phyloP scores from a whole-genome alignment of 352 stramenopile species.

The Phytophthora pluvialis region DNA sequence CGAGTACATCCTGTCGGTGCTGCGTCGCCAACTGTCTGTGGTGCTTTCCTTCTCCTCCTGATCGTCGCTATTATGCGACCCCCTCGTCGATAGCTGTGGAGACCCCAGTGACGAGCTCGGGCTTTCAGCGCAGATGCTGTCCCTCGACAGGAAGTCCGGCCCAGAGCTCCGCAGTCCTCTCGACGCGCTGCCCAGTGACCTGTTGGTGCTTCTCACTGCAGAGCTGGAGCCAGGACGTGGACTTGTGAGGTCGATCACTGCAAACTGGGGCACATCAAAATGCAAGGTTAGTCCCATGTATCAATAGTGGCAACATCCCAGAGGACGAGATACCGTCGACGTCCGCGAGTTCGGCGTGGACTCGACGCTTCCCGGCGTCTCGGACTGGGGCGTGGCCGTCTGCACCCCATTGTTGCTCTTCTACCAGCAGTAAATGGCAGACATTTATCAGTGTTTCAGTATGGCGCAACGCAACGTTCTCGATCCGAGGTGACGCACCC shows the following conservation, averaged over 20 bases:
- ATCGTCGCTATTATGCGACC: conserved; percentile 16
- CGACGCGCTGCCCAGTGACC: conserved; percentile 9
- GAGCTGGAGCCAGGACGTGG: conserved; percentile 18
- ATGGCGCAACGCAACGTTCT: not conserved
- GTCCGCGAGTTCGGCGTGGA: conserved; percentile 20
- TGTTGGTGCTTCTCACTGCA: conserved; percentile 10
- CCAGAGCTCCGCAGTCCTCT: conserved; percentile 11
- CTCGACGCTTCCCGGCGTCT: conserved; percentile 10
- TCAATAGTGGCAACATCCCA: not conserved
- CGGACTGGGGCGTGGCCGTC: conserved; percentile 3
- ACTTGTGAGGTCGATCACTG: conserved; percentile 73
- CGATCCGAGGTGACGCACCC: conserved; percentile 18
- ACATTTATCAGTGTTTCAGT: conserved; percentile 4
- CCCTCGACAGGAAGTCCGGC: conserved; percentile 15
- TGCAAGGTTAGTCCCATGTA: conserved; percentile 5
- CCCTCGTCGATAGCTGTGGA: conserved; percentile 9
- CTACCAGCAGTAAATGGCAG: not conserved
- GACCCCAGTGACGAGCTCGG: conserved; percentile 42
- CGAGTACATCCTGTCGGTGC: conserved; percentile 12
- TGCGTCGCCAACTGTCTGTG: conserved; percentile 14
- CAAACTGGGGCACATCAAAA: conserved; percentile 22
- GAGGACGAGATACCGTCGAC: conserved; percentile 23
- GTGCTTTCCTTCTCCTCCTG: conserved; percentile 36
- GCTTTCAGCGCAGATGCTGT: conserved; percentile 69
- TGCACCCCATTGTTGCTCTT: conserved; percentile 12